Conservation (phyloP, 768 basidiomycete species). For the Phallus indusiatus region DNA sequence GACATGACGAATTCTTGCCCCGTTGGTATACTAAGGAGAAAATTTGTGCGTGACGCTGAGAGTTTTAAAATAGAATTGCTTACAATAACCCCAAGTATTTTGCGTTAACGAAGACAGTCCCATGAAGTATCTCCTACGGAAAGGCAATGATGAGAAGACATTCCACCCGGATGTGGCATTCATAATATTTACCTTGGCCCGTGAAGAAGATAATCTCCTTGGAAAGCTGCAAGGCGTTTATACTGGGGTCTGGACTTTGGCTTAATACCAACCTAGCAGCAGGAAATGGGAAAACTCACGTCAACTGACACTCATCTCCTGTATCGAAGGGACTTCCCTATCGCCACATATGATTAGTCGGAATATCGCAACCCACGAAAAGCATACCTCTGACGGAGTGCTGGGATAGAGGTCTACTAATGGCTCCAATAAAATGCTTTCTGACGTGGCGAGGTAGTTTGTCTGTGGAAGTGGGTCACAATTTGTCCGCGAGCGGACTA, state of each 20-base stretch:
- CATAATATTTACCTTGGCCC: slow-evolving; percentile 28
- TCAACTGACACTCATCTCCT: slow-evolving; percentile 30
- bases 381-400: slow-evolving; percentile 11
- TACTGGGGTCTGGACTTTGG: slow-evolving; percentile 26
- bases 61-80: slow-evolving; percentile 10
- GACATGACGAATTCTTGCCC: slow-evolving; percentile 29
- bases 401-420: slow-evolving; percentile 10
- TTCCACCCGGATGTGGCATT: background rate
- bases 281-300: slow-evolving; percentile 6
- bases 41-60: background rate
- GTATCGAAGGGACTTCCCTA: slow-evolving; percentile 51
- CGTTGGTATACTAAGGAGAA: slow-evolving; percentile 34
- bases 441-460: slow-evolving; percentile 17
- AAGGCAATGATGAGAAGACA: background rate
- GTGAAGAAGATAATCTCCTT: slow-evolving; percentile 43
- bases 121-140: slow-evolving; percentile 27
- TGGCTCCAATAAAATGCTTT: background rate
- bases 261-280: background rate
- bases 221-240: slow-evolving; percentile 41
- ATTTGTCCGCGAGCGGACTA: background rate
- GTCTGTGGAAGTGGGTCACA: slow-evolving; percentile 13
- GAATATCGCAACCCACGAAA: background rate
- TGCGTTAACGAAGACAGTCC: slow-evolving; percentile 27
- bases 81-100: slow-evolving; percentile 35
- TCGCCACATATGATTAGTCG: slow-evolving; percentile 1